Base-by-base conservation (phyloP, 1,284 basidiomycete genomes). In the Abortiporus biennis region DNA sequence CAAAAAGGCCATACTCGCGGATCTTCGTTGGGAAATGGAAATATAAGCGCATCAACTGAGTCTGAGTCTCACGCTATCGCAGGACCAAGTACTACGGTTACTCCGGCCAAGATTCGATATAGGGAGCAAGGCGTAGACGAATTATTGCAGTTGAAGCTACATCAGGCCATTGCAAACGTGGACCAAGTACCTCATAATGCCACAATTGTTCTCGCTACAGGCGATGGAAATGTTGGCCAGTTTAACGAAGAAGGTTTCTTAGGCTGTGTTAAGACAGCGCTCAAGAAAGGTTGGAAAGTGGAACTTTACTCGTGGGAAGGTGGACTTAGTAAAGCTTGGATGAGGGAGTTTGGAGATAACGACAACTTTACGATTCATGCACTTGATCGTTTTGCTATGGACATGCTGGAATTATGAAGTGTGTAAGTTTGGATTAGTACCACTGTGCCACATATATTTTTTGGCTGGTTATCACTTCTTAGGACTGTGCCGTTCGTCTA, bases 121-220 rank as follows among this genome's bases (percentile, higher is more conserved):
- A 76, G 85, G 46, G 85, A 89, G 55, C 89, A 93, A 63, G 88
- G 86, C 11, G 90, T 92, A 3, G 90, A 92, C 55, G 91, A 93
- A 61, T 70, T 93, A 16, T 63, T 93, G 36, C 90, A 92, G 59
- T 69, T 93, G 42, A 92, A 93, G 58, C 70, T 93, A 20, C 80
- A 92, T 52, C 88, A 92, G 57, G 81, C 84, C 5, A 68, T 94
- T 38, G 78, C 85, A 3, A 79, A 76, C 36, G 71, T 75, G 9
- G 78, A 88, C 54, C 67, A 68, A 2, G 78, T 75, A 1, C 76
- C 77, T 3, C 55, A 67, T 8, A 75, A 77, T 1, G 76, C 80
- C 4, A 91, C 88, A 16, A 86, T 93, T 51, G 81, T 93, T 29
- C 75, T 94, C 25, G 91, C 88, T 1, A 93, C 92, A 0, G 91